A percentile compares a stretch with the other conserved stretches of the same genome.
Conservation (phyloP, 2,329 filamentous ascomycete genomes). For the Hymenoscyphus albidus region DNA sequence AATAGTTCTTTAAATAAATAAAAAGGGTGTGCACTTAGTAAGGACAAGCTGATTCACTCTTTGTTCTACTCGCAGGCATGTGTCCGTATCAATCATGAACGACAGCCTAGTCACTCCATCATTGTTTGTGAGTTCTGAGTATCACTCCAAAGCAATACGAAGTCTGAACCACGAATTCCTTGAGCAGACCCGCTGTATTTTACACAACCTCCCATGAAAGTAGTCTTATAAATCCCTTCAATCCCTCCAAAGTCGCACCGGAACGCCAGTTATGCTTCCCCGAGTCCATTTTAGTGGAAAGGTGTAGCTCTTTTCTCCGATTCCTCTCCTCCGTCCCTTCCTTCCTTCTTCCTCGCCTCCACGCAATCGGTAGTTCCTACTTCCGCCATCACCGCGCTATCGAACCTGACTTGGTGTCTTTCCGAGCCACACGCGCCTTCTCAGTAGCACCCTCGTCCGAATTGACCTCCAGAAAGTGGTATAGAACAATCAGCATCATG, state of each 20-base stretch:
- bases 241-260: neutral
- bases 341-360: neutral
- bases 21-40: neutral
- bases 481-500: slow-evolving; percentile 89
- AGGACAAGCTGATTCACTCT: neutral
- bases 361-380: neutral
- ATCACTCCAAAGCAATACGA: neutral
- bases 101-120: neutral
- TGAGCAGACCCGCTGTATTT: slow-evolving; percentile 1
- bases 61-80: neutral
- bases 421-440: slow-evolving; percentile 12
- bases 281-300: slow-evolving; percentile 12
- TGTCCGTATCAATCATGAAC: neutral
- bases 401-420: slow-evolving; percentile 21
- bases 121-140: neutral
- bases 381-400: slow-evolving; percentile 17
- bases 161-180: neutral
- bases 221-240: neutral
- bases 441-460: slow-evolving; percentile 50
- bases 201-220: neutral
- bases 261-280: slow-evolving; percentile 6
- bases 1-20: neutral
- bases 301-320: neutral
- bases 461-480: slow-evolving; percentile 96
- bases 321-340: neutral